Evolutionary conservation across 2,329 filamentous ascomycete genomes (phyloP), one percentile per base, ranked within the genome.

Genomic region (Paraconiothyrium brasiliense): DNA sequence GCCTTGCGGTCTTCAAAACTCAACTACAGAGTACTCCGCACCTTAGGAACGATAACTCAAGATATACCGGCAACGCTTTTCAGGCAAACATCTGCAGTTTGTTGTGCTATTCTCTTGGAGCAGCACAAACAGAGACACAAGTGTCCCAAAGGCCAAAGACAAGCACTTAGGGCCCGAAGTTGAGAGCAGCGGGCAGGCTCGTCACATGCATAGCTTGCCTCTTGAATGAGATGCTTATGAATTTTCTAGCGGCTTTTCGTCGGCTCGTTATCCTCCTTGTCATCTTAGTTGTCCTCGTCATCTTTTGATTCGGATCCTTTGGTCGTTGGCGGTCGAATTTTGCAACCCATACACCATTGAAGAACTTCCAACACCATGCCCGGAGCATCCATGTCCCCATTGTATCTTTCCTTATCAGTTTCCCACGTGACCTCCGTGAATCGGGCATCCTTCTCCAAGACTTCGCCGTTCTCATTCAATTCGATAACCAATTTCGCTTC

Each of bases 351-450:
- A 9, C 39, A 41, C 39, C 39, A 41, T n/a, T 20, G 3, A 16
- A 16, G 14, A 3, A 41, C 39, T 1, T 4, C 49, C 32, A 37
- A 22, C 16, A 37, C 49, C 1, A 35, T 59, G 11, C 35, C 57
- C 35, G 10, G 11, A n/a, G 37, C 35, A 20, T 55, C 52, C 37
- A 24, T 43, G 14, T 46, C 34, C 27, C 52, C 37, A 13, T 24
- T 44, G 24, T 37, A 37, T 35, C 20, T 24, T 37, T 55, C n/a
- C 22, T 27, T 22, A 34, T 56, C 54, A 8, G 54, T 44, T 11
- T 46, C 41, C 54, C 54, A 56, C 20, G 30, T 47, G 14, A 56
- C 13, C 30, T 56, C 41, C 22, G 39, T 56, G 30, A 56, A 56
- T 3, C 41, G 30, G 1, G 20, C 27, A 47, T 46, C 39, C 16